A percentile compares a stretch with the other conserved stretches of the same genome.
Conservation (phyloP, 208 protist species). For the Wallacemonas sp. region DNA sequence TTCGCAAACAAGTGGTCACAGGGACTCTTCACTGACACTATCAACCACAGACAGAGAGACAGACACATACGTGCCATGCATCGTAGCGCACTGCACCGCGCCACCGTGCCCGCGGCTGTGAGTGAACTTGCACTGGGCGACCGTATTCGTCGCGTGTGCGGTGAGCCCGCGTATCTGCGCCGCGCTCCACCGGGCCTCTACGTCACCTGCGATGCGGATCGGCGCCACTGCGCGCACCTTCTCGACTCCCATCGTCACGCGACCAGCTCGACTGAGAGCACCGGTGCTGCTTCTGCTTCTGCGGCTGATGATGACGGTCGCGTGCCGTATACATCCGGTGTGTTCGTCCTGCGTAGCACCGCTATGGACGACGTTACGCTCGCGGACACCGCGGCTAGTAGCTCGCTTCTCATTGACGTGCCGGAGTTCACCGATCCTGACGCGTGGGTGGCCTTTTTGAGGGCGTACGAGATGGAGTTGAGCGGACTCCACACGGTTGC, state of each 20-base stretch:
- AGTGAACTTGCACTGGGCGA: conserved; percentile 12
- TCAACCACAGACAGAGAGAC: no score
- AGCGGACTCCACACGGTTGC: conserved; percentile 46
- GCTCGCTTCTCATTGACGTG: conserved; percentile 60
- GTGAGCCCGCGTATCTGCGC: conserved; percentile 49
- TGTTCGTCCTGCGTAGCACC: conserved; percentile 66
- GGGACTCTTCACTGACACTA: no score
- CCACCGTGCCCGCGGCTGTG: neutral
- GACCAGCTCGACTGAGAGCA: no score
- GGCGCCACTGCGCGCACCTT: conserved; percentile 62
- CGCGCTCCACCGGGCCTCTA: conserved; percentile 70
- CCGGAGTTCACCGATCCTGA: conserved; percentile 36
- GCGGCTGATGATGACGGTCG: conserved; percentile 9
- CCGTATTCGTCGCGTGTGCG: conserved; percentile 21
- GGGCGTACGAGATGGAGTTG: conserved; percentile 34
- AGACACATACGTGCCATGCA: no score
- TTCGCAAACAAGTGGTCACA: no score
- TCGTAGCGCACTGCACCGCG: neutral
- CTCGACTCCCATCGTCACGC: conserved; percentile 35
- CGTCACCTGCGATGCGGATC: conserved; percentile 54
- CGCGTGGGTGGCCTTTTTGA: conserved; percentile 45
- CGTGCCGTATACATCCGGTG: conserved; percentile 46
- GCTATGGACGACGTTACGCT: conserved; percentile 47
- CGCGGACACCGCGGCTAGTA: conserved; percentile 20
- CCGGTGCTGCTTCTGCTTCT: conserved; percentile 7